Evolutionary conservation across 2,329 filamentous ascomycete species (phyloP), one percentile per base, ranked within the genome.

Genomic region (Cladosporium halotolerans): DNA sequence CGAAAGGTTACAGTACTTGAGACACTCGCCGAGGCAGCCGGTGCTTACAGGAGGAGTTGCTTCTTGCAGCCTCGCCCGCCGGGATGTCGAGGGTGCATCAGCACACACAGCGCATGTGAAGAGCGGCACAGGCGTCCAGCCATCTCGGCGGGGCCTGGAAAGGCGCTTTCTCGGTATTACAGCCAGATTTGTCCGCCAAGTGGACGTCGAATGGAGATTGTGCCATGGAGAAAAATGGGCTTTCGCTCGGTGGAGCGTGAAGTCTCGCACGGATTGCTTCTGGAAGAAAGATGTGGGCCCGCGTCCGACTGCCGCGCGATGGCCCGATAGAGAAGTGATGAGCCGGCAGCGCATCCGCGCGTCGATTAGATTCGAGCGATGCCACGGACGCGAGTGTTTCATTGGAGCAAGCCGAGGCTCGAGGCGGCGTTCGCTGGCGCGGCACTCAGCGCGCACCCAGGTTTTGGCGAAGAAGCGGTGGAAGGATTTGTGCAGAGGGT

Each of bases 81-180:
- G 23, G 23, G 23, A 28, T 28, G 23, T 28, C 7, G 23, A 28
- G 23, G 23, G 23, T 28, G 23, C 23, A 28, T 28, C 23, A 28
- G 23, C 23, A 28, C 7, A 28, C 7, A 28, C 23, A 28, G 23
- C 23, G 23, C 33, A 28, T 47, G 40, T 43, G 40, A 44, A 51
- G 48, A 51, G 14, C 23, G 23, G 23, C 23, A 28, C 23, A 28
- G 23, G 23, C 23, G 23, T 5, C 23, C 23, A 28, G 23, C 23
- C 23, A 18, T 14, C 18, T 31, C 36, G 47, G 47, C 47, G 31
- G 46, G 28, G 36, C 34, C 36, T 38, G 32, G 38, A 43, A 51
- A 51, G 48, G 48, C n/a, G 18, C 48, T 51, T 23, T 44, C 48
- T 51, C 48, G 48, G 48, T 39, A 33, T n/a, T 44, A 43, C 40